These are phyloP conservation scores for Lichtheimia ornata DNA, from an alignment of 371 early-diverging fungal species.

Conservation along the genomic window DNA sequence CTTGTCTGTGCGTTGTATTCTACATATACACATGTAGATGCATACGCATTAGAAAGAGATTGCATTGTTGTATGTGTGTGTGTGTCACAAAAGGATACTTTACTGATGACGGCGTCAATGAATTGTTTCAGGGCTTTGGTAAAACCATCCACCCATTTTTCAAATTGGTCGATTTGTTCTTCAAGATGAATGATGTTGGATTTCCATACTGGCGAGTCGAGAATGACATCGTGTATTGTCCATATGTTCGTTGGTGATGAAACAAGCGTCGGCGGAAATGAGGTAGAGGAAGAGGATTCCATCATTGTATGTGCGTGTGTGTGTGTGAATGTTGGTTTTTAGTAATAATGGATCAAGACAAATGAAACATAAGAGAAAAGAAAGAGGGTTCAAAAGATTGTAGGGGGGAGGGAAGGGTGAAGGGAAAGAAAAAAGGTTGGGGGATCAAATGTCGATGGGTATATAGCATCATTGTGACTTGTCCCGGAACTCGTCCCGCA, in stretches of 20 bases:
- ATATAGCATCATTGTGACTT: too few relatives aligned
- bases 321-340: too few relatives aligned
- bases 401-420: too few relatives aligned
- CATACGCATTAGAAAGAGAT: too few relatives aligned
- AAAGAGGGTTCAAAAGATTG: not conserved
- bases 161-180: constrained; percentile 68
- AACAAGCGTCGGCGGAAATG: constrained; percentile 16
- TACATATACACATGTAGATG: constrained; percentile 4
- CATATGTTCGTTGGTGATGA: constrained; percentile 35
- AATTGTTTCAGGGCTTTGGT: constrained; percentile 41
- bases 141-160: constrained; percentile 63
- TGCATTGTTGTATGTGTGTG: too few relatives aligned
- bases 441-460: too few relatives aligned
- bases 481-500: too few relatives aligned
- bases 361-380: not conserved
- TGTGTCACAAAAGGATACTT: not conserved
- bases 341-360: not conserved
- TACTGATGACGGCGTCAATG: constrained; percentile 48
- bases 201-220: constrained; percentile 71
- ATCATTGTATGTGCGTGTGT: too few relatives aligned
- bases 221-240: constrained; percentile 49
- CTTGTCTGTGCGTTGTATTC: constrained; percentile 39
- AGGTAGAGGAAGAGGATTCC: not conserved
- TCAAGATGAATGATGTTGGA: constrained; percentile 64
- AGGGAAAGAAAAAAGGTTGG: not conserved